Conservation (phyloP, 2,329 filamentous ascomycete genomes). For the Cercospora sp. region DNA sequence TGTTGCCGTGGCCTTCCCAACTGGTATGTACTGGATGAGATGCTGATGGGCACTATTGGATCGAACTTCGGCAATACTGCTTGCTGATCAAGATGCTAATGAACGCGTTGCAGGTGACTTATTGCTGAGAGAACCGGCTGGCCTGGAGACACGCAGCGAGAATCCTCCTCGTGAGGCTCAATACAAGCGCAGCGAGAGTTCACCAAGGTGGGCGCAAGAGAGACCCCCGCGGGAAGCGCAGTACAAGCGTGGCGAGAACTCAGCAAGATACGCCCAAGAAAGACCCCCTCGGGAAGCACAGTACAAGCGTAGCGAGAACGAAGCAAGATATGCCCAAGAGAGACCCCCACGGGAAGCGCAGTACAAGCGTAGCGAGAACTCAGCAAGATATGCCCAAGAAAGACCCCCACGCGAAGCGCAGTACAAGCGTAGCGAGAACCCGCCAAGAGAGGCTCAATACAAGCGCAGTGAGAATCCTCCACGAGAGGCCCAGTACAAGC, state of each 20-base stretch:
- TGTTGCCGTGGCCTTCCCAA: not conserved
- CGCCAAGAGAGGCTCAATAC: not conserved
- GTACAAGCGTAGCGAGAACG: too few species aligned
- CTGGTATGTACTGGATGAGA: not conserved
- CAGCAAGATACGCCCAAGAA: too few species aligned
- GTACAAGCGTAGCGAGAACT: not conserved
- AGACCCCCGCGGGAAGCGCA: too few species aligned
- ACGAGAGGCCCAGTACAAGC: not conserved
- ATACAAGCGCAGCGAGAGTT: not conserved
- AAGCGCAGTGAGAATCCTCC: not conserved
- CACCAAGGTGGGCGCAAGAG: too few species aligned
- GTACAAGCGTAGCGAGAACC: not conserved
- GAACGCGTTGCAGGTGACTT: not conserved
- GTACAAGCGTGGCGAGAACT: too few species aligned
- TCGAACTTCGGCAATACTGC: not conserved
- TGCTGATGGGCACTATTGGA: not conserved
- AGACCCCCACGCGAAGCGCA: not conserved
- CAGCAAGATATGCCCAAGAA: not conserved
- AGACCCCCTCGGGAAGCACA: too few species aligned
- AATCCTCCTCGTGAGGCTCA: not conserved
- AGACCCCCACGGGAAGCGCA: not conserved
- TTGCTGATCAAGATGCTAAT: not conserved
- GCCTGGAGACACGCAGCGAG: not conserved
- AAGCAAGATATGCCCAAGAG: not conserved
- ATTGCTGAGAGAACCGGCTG: not conserved